phyloP scores from a whole-genome alignment of 768 basidiomycete genomes.

The Cantharellus anzutake region DNA sequence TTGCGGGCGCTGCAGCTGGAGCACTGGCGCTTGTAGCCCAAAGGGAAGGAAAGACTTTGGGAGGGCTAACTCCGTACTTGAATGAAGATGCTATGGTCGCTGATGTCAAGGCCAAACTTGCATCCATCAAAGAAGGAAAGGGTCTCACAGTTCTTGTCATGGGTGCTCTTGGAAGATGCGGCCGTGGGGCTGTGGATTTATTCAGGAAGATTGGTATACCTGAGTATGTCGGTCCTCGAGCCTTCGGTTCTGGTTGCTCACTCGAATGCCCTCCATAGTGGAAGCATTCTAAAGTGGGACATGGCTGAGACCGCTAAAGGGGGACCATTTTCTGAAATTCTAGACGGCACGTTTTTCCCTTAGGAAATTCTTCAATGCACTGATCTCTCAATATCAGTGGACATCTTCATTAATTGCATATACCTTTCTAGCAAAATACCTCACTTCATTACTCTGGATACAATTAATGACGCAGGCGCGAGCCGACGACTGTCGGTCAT shows the following conservation, averaged over 20 bases:
- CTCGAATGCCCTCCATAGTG: slow-evolving; percentile 25
- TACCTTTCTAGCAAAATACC: slow-evolving; percentile 80
- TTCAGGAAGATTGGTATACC: slow-evolving; percentile 88
- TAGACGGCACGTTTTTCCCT: slow-evolving; percentile 31
- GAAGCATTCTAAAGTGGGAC: slow-evolving; percentile 96
- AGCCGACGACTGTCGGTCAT: slow-evolving; percentile 55
- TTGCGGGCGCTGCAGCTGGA: slow-evolving; percentile 66
- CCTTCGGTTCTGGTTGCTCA: background rate
- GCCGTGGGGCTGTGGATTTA: slow-evolving; percentile 86
- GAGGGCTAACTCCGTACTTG: slow-evolving; percentile 54
- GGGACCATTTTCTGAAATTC: slow-evolving; percentile 87
- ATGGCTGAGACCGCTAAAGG: slow-evolving; percentile 91
- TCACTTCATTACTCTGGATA: slow-evolving; percentile 54
- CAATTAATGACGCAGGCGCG: slow-evolving; percentile 52
- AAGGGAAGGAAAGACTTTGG: slow-evolving; percentile 38
- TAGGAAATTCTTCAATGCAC: background rate
- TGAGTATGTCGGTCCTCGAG: slow-evolving; percentile 39
- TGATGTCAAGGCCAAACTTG: slow-evolving; percentile 45
- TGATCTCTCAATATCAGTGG: slow-evolving; percentile 28
- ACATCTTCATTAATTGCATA: slow-evolving; percentile 99
- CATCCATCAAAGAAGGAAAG: slow-evolving; percentile 29
- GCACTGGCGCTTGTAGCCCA: slow-evolving; percentile 63
- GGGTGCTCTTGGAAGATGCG: slow-evolving; percentile 89
- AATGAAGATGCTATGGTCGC: slow-evolving; percentile 75
- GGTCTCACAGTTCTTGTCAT: slow-evolving; percentile 58